Base-by-base conservation (phyloP, 2,329 filamentous ascomycete genomes). In the Microsporum audouinii region DNA sequence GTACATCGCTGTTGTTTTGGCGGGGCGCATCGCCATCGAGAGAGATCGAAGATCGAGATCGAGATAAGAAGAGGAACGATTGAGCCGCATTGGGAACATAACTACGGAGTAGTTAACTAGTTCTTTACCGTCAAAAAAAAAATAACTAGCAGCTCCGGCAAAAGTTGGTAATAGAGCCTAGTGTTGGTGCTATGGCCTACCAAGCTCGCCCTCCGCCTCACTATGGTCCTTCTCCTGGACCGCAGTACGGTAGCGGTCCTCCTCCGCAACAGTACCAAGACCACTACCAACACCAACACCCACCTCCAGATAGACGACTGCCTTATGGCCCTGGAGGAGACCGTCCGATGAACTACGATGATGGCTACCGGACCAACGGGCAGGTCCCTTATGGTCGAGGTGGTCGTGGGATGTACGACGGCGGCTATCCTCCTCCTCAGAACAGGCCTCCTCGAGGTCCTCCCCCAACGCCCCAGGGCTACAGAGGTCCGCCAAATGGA, bases 371-470 rank as follows among this genome's bases (percentile, higher is more conserved):
- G 31, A 23, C 6, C 34, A 27, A 14, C 34, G 17, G 31, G 17
- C 36, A 23, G 23, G 53, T 36, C 38, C 53, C 53, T 23, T 43
- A 43, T 57, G 55, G n/a, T 3, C 55, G 55, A 5, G 55, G 55
- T 10, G 38, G 38, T 29, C 55, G 17, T 27, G 17, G 17, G 10
- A 43, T 57, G 36, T 41, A 57, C 17, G 34, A 41, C 5, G 51
- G 23, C 2, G 51, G 51, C 14, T 29, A n/a, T 23, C 34, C 7
- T 36, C 69, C 71, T 47, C 71, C 71, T 56, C 69, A 67, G 56
- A 68, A 70, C 59, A 73, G 73, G 31, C 62, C 70, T 60, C 70
- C 70, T 61, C 70, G 71, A 60, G 70, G 72, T 59, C 67, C 66
- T 63, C 67, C 57, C 3, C 57, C 38, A 12, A 14, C 64, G 3